A percentile compares a stretch with the other conserved stretches of the same genome.
These are phyloP conservation scores for Chamaecyparis obtusa DNA, from an alignment of 75 land plant genomes.

Conservation along the genomic window DNA sequence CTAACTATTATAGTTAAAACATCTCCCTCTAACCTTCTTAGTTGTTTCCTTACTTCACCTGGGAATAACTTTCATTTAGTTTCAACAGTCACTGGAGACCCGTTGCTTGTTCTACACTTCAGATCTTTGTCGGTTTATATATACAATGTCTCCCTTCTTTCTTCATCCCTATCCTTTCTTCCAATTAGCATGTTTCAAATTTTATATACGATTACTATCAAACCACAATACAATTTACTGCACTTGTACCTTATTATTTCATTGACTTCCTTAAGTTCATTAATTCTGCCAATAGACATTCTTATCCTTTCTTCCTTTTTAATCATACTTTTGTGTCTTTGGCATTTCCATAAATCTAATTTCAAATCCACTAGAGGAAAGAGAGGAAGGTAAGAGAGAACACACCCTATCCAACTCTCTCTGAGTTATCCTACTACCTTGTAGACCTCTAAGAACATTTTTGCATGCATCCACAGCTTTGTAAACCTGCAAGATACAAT, in stretches of 20 bases:
- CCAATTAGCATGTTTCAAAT: background rate
- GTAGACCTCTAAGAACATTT: slow-evolving; percentile 81
- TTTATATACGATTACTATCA: background rate
- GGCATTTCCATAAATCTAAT: background rate
- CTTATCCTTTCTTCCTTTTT: background rate
- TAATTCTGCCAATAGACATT: background rate
- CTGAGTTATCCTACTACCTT: slow-evolving; percentile 66
- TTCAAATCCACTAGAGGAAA: background rate
- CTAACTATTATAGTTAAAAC: background rate
- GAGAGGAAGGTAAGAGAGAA: background rate
- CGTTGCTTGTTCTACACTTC: background rate
- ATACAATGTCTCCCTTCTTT: background rate
- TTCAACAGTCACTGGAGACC: too few species aligned
- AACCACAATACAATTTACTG: background rate
- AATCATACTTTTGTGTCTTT: background rate
- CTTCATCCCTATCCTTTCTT: background rate
- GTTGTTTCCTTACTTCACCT: background rate
- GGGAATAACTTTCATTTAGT: background rate
- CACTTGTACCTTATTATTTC: background rate
- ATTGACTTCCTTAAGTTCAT: background rate
- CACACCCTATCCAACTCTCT: slow-evolving; percentile 93
- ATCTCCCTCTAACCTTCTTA: background rate
- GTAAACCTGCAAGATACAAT: slow-evolving; percentile 53
- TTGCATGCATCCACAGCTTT: slow-evolving; percentile 99
- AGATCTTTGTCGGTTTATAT: background rate